Percentiles rank a stretch among this genome's conserved stretches.
Conservation (phyloP, 495 filamentous ascomycete species). For the Eremomyces bilateralis region DNA sequence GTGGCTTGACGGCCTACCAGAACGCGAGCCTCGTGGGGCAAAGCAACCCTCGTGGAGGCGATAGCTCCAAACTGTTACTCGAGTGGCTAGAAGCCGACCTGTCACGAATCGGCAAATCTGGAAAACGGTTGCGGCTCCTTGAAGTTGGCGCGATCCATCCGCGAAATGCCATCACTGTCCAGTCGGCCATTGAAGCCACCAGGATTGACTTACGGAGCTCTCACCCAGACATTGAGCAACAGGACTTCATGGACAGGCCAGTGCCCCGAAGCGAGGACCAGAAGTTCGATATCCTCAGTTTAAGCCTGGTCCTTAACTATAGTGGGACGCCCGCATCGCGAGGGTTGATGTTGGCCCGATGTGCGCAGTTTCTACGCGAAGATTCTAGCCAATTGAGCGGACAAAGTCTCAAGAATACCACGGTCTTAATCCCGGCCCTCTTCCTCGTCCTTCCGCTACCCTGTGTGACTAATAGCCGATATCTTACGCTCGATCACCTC, state of each 20-base stretch:
- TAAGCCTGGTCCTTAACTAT: slow-evolving; percentile 92
- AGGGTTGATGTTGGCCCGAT: slow-evolving; percentile 72
- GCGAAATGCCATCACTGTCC: slow-evolving; percentile 62
- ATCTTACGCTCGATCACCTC: slow-evolving; percentile 55
- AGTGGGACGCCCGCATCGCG: slow-evolving; percentile 53
- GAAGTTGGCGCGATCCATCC: slow-evolving; percentile 81
- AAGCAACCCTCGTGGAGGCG: slow-evolving; percentile 61
- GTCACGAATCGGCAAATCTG: slow-evolving; percentile 1
- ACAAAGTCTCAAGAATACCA: not conserved
- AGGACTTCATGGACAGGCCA: slow-evolving; percentile 87
- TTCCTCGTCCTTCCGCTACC: slow-evolving; percentile 82
- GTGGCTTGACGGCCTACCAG: slow-evolving; percentile 72
- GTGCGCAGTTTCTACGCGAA: slow-evolving; percentile 38
- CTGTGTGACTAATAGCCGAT: slow-evolving; percentile 81
- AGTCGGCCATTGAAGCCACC: slow-evolving; percentile 44
- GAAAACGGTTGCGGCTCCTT: slow-evolving; percentile 26
- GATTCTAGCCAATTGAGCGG: slow-evolving; percentile 5
- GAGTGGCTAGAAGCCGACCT: slow-evolving; percentile 48
- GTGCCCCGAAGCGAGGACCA: slow-evolving; percentile 37
- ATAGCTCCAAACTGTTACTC: slow-evolving; percentile 69
- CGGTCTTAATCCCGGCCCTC: slow-evolving; percentile 41
- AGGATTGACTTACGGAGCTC: slow-evolving; percentile 86
- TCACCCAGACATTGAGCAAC: slow-evolving; percentile 52
- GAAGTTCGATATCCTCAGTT: slow-evolving; percentile 67
- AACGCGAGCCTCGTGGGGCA: slow-evolving; percentile 77